A percentile compares a stretch with the other conserved stretches of the same genome.
phyloP scores from a whole-genome alignment of 2,329 filamentous ascomycete species.

The Epichloe sibirici region DNA sequence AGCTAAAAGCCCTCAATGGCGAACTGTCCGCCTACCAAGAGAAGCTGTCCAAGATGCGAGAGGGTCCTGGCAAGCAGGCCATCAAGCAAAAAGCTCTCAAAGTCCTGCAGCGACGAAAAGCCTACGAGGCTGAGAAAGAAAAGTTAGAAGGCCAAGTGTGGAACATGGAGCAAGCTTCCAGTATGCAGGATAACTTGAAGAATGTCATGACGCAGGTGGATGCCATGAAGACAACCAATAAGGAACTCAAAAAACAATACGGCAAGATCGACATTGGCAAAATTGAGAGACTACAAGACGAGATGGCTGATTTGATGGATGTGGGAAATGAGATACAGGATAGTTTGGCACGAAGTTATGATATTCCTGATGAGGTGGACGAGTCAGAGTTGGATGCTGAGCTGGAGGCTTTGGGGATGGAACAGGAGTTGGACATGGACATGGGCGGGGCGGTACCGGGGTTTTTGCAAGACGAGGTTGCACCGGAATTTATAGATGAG shows the following conservation, averaged over 20 bases:
- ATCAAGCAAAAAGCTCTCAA: slow-evolving; percentile 92
- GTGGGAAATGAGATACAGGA: slow-evolving; percentile 98
- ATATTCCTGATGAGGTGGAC: slow-evolving; percentile 92
- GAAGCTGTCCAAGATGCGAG: slow-evolving; percentile 84
- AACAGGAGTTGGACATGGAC: slow-evolving; percentile 74
- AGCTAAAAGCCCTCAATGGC: slow-evolving; percentile 82
- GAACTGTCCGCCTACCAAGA: slow-evolving; percentile 81
- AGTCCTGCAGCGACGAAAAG: slow-evolving; percentile 82
- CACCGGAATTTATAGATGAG: slow-evolving; percentile 86
- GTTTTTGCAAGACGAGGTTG: slow-evolving; percentile 80
- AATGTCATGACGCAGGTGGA: slow-evolving; percentile 98
- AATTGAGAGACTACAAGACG: slow-evolving; percentile 95
- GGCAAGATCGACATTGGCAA: slow-evolving; percentile 96
- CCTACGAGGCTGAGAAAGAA: slow-evolving; percentile 88
- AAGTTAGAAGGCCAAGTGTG: slow-evolving; percentile 89
- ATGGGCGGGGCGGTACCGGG: slow-evolving; percentile 58
- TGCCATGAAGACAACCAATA: slow-evolving; percentile 93
- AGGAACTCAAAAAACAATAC: slow-evolving; percentile 84
- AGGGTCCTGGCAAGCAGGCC: slow-evolving; percentile 84
- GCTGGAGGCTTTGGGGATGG: slow-evolving; percentile 84
- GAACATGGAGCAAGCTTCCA: slow-evolving; percentile 98
- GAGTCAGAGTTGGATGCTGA: slow-evolving; percentile 95
- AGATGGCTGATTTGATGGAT: slow-evolving; percentile 97
- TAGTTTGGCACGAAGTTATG: slow-evolving; percentile 79
- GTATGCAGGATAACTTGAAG: slow-evolving; percentile 97